Base-by-base conservation (phyloP, 441 rosid species). In the Mallotus japonicus region DNA sequence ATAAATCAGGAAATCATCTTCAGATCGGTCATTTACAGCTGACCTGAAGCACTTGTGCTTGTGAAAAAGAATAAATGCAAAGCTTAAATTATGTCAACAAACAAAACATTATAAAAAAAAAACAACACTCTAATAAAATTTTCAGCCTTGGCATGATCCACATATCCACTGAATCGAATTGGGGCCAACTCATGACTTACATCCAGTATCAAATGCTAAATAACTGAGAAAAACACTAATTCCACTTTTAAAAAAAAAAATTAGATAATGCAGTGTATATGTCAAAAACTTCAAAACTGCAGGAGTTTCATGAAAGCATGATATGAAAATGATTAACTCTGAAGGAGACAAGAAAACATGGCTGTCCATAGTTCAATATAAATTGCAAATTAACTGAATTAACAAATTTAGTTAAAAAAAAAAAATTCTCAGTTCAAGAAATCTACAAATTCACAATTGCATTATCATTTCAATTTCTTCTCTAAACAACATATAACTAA, bases 1-100 rank as follows among this genome's bases (percentile, higher is more conserved):
- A 57, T n/a, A 69, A 32, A 46, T 77, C 68, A 73, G 64, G 37
- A 65, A 58, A 69, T 42, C 65, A 49, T 34, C 8, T n/a, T 22
- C 51, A 46, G 17, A n/a, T 40, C 20, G 22, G 34, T 67, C 24
- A 16, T 24, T 28, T 15, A 37, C 17, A 20, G 37, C 11, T 20
- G 5, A 47, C 13, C 51, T 37, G 10, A 50, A 73, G 19, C 42
- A 59, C 42, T 51, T 40, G 28, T 20, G 10, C 32, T 54, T 8
- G 28, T 34, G 49, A 42, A 73, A 16, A 13, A 69, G 64, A 34
- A 11, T 13, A 44, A 70, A 44, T 14, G 46, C 12, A 71, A 24
- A 71, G 56, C 19, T 59, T 9, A 19, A 59, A 40, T 34, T 47
- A 37, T 19, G 42, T 2, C 12, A 4, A 67, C 3, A 59, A 16